phyloP scores from a whole-genome alignment of 164 flowering plant genomes.

The Aristolochia californica region DNA sequence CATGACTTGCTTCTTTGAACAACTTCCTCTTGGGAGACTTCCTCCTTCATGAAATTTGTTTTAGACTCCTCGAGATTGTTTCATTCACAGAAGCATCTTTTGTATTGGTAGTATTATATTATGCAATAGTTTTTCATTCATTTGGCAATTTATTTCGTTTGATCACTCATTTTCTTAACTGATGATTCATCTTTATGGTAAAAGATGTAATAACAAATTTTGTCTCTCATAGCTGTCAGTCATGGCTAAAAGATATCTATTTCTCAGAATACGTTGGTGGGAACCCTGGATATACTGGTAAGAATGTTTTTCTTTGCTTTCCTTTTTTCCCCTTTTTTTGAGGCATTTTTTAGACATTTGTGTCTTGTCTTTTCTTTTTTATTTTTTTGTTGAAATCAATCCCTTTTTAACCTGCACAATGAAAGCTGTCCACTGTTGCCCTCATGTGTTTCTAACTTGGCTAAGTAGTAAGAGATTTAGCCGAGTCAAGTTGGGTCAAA shows the following conservation, averaged over 20 bases:
- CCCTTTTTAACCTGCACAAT: not conserved
- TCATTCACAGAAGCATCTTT: too few relatives aligned
- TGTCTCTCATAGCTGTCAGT: slow-evolving; percentile 24
- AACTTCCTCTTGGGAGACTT: too few relatives aligned
- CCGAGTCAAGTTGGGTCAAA: not conserved
- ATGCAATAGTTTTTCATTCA: too few relatives aligned
- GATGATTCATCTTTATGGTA: not conserved
- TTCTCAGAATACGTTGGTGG: slow-evolving; percentile 33
- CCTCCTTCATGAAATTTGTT: too few relatives aligned
- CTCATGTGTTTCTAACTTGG: not conserved
- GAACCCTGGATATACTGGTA: slow-evolving; percentile 61
- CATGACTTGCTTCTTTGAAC: too few relatives aligned
- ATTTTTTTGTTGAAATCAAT: too few relatives aligned
- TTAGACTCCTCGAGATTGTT: too few relatives aligned
- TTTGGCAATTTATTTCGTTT: not conserved
- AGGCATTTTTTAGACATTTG: not conserved
- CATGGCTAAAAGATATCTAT: slow-evolving; percentile 46
- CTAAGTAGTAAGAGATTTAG: not conserved
- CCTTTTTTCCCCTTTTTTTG: not conserved
- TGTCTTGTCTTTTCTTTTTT: not conserved
- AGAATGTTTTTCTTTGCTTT: not conserved
- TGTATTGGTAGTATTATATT: too few relatives aligned
- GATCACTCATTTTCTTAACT: not conserved
- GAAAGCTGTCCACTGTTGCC: not conserved
- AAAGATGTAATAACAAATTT: not conserved